Evolutionary conservation across 306 rosid species (phyloP), one percentile per base, ranked within the genome.

Genomic region (Rubus idaeus): DNA sequence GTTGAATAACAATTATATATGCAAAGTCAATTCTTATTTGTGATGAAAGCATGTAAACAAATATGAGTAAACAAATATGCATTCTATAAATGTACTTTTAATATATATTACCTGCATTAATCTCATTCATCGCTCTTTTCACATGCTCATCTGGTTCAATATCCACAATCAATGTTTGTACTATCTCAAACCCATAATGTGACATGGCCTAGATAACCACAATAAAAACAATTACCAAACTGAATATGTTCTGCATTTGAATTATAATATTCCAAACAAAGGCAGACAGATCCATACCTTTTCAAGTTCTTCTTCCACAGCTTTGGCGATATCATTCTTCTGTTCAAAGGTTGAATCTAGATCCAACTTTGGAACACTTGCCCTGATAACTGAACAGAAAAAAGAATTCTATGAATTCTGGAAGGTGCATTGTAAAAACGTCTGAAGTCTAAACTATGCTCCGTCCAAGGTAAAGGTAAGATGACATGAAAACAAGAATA

Each of bases 131-230:
- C 42, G 88, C 88, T 70, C 86, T 80, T 74, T 87, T 87, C 68
- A 84, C 90, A n/a, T 83, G 88, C 76, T 61, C 90, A 50, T 87
- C 90, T 12, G 88, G 88, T 73, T 87, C 90, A 12, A 87, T 84
- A 78, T 87, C 88, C 74, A 82, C 86, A 47, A 82, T 87, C 8
- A 87, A 84, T 12, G 88, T 87, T 53, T 87, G 88, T 55, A 87
- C 88, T 60, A 87, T 87, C 83, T 87, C 86, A 60, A 49, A 87
- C 52, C 90, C 86, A 63, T 82, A 84, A 72, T 86, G 85, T 8
- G 88, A 84, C 90, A 87, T 87, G 66, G 90, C 90, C 88, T 87
- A 76, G 52, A 49, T 57, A 78, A 45, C 21, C 72, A 80, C 42
- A 74, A 45, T 10, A 65, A 75, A 35, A 9, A 30, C 30, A n/a